Evolutionary conservation across 2,329 filamentous ascomycete genomes (phyloP).

Genomic region (Trichoderma afroharzianum): DNA sequence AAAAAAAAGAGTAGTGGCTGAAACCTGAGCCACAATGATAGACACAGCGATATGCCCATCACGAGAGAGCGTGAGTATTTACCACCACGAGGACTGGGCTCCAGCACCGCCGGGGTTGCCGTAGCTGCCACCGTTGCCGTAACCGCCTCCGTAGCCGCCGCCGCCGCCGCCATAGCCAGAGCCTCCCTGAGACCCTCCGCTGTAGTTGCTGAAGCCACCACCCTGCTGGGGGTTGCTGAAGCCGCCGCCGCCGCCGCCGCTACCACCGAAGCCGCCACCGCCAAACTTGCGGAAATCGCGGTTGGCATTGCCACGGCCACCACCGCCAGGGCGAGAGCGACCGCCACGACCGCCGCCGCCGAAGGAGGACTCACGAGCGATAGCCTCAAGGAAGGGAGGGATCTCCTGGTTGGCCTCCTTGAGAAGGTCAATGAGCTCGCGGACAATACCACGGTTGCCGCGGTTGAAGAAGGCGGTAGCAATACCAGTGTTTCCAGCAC

Average conservation of each 20-base stretch:
- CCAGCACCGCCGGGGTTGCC: conserved; percentile 68
- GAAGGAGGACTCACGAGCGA: conserved; percentile 89
- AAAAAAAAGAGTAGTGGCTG: conserved; percentile 7
- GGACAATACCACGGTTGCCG: conserved; percentile 95
- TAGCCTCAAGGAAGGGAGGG: conserved; percentile 90
- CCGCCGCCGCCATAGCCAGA: conserved; percentile 39
- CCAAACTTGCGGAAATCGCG: conserved; percentile 87
- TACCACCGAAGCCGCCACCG: conserved; percentile 49
- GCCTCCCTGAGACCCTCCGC: conserved; percentile 33
- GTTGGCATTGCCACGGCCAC: conserved; percentile 67
- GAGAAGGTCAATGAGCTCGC: conserved; percentile 92
- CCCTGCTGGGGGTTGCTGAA: conserved; percentile 29
- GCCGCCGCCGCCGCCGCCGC: conserved; percentile 41
- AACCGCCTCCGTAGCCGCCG: conserved; percentile 42
- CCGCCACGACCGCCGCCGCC: conserved; percentile 66
- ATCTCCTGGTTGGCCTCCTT: conserved; percentile 99
- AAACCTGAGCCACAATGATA: conserved; percentile 15
- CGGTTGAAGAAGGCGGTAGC: conserved; percentile 99
- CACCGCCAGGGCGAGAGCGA: conserved; percentile 49
- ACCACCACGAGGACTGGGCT: conserved; percentile 68
- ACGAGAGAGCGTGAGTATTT: conserved; percentile 27
- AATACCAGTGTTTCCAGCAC: conserved; percentile 98
- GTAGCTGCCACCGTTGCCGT: conserved; percentile 48
- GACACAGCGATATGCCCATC: conserved; percentile 19
- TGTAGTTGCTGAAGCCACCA: conserved; percentile 34